Conservation (phyloP, 1,139 yeast species). For the Pneumocystis canis region DNA sequence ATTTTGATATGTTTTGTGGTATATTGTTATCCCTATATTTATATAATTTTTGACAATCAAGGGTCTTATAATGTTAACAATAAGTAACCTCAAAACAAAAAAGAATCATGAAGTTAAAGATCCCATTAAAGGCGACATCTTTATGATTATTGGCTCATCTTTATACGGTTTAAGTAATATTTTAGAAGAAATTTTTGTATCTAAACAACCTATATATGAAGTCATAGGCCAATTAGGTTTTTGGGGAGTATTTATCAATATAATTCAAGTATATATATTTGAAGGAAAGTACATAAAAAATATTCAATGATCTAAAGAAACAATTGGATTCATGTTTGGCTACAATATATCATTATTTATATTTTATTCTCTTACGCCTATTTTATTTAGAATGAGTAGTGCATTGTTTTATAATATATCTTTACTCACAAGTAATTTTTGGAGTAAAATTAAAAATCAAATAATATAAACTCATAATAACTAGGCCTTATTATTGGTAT, state of each 20-base stretch:
- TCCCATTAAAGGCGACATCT: constrained; percentile 31
- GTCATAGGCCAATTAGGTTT: constrained; percentile 32
- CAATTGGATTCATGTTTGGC: constrained; percentile 32
- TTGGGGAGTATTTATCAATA: constrained; percentile 30
- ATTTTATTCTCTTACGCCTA: constrained; percentile 30
- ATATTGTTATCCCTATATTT: neutral
- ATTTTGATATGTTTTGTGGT: constrained; percentile 31
- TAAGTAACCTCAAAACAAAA: constrained; percentile 29
- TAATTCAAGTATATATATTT: constrained; percentile 31
- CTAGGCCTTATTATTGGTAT: constrained; percentile 29
- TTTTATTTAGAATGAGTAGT: constrained; percentile 32
- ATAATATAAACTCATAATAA: neutral
- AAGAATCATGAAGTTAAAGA: constrained; percentile 27
- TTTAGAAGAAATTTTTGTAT: constrained; percentile 31
- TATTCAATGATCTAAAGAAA: constrained; percentile 28
- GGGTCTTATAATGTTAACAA: constrained; percentile 28
- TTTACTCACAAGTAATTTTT: constrained; percentile 31
- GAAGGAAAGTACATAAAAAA: constrained; percentile 26
- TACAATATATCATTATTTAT: constrained; percentile 28
- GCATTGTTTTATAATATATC: constrained; percentile 34
- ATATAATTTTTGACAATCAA: neutral
- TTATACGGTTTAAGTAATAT: constrained; percentile 33
- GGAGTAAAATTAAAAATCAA: constrained; percentile 18
- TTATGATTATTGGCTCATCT: constrained; percentile 31
- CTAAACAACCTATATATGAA: constrained; percentile 32